Evolutionary conservation across 805 yeast genomes (phyloP).

Genomic region (Candida saitoana): DNA sequence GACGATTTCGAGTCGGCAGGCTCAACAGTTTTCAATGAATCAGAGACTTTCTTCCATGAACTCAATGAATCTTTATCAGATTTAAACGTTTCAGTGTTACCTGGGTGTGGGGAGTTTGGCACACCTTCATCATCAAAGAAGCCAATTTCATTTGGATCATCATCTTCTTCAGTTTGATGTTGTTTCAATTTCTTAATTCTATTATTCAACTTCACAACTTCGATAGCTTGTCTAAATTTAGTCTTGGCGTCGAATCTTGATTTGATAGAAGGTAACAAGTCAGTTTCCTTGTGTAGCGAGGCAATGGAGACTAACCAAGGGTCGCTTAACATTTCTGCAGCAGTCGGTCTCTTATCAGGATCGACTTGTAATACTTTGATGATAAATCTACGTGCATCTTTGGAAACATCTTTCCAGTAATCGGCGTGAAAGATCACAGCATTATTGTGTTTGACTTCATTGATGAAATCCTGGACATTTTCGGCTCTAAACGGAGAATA

Average conservation of each 20-base stretch:
- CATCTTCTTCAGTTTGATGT: constrained; percentile 55
- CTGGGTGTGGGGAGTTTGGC: constrained; percentile 4
- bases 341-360: constrained; percentile 67
- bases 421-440: constrained; percentile 83
- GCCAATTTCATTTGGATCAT: constrained; percentile 45
- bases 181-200: constrained; percentile 68
- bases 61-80: constrained; percentile 13
- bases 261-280: constrained; percentile 77
- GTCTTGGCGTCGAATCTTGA: constrained; percentile 72
- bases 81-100: constrained; percentile 6
- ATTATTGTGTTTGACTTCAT: constrained; percentile 67
- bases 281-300: constrained; percentile 47
- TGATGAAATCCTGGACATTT: constrained; percentile 71
- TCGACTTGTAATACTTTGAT: constrained; percentile 63
- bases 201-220: constrained; percentile 76
- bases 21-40: constrained; percentile 18
- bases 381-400: constrained; percentile 78
- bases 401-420: constrained; percentile 80
- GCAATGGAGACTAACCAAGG: constrained; percentile 64
- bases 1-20: constrained; percentile 20
- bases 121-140: constrained; percentile 36
- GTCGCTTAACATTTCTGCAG: constrained; percentile 58
- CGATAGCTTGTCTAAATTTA: constrained; percentile 82
- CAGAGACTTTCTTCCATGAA: constrained; percentile 27
- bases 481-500: constrained; percentile 90